Base-by-base conservation (phyloP, 2,329 filamentous ascomycete species). In the Epichloe sibirici region DNA sequence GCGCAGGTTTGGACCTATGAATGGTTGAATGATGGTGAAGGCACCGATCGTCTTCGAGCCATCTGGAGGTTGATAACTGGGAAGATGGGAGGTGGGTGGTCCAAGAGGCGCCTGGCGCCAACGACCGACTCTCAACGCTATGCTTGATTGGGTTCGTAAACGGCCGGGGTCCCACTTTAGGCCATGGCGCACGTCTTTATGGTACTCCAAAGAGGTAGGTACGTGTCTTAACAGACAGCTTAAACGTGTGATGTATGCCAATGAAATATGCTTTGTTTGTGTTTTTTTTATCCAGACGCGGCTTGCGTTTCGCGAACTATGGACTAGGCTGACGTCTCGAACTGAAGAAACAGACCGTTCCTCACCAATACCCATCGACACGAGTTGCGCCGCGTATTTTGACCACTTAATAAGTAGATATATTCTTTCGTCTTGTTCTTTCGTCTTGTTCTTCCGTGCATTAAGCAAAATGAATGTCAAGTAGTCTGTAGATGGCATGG, bases 91-190 rank as follows among this genome's bases (percentile, higher is more conserved):
- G 42, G 42, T n/a, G 48, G 46, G 51, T 49, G 51, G 51, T 48
- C 40, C 48, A 15, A 45, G 31, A 50, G 40, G 38, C 23, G 47
- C 23, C 47, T 49, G 37, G 51, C 43, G 42, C 51, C 46, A 53
- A 53, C 35, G 34, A 37, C 35, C 9, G 12, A 53, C n/a, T 42
- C 40, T 44, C 17, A 21, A 46, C 43, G 50, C 56, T 54, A 51
- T 35, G 51, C 57, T 48, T 43, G 51, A 52, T 56, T 53, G 37
- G 54, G 56, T 49, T 49, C 34, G 51, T 56, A 52, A 52, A 48
- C 52, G 53, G 51, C 48, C 53, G 35, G 50, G 43, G 54, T 46
- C 48, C 54, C 54, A 53, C 51, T 51, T 49, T 9, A 39, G 25
- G 42, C 47, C 44, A 40, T 37, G 46, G 39, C 23, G 40, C 45